Conservation (phyloP, 2,329 filamentous ascomycete genomes). For the Microcera coccophila region DNA sequence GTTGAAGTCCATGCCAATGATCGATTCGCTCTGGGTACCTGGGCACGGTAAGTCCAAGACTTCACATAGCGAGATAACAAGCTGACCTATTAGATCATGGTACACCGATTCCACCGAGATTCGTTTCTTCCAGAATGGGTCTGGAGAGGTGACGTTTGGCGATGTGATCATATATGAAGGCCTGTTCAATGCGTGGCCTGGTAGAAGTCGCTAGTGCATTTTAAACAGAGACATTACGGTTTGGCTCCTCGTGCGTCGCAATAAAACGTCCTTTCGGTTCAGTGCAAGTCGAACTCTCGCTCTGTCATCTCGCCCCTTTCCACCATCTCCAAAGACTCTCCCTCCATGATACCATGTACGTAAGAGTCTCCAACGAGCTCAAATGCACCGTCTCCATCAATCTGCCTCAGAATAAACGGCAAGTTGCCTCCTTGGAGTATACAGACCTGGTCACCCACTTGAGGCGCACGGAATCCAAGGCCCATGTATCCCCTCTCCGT, state of each 20-base stretch:
- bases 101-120: conserved; percentile 33
- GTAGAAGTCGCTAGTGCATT: conserved; percentile 9
- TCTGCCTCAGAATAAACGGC: neutral
- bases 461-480: neutral
- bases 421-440: neutral
- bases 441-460: neutral
- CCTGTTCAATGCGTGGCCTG: conserved; percentile 37
- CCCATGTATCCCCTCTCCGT: neutral
- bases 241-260: too few species aligned
- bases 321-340: neutral
- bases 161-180: conserved; percentile 35
- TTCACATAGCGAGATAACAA: neutral
- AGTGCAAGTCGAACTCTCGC: neutral
- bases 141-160: conserved; percentile 28
- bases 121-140: conserved; percentile 34
- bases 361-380: neutral
- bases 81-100: conserved; percentile 30
- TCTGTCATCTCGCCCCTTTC: neutral
- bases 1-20: conserved; percentile 40
- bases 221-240: neutral
- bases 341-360: neutral
- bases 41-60: conserved; percentile 36
- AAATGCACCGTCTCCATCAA: neutral
- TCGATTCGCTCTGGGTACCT: conserved; percentile 40
- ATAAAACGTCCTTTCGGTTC: neutral